phyloP scores from a whole-genome alignment of 345 rosid species.

The Aegle marmelos region DNA sequence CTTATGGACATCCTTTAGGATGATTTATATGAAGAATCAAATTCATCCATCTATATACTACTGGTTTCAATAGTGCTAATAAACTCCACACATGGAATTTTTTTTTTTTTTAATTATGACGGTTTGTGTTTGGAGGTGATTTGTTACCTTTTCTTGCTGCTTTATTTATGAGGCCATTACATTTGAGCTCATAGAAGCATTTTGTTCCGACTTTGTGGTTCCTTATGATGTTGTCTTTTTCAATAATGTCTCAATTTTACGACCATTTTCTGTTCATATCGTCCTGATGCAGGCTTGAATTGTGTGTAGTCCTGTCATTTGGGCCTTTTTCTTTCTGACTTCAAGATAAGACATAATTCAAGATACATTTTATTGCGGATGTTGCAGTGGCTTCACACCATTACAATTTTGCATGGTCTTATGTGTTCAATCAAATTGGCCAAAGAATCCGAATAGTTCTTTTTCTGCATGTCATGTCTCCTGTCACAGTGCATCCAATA shows the following conservation, averaged over 20 bases:
- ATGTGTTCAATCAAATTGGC: background rate
- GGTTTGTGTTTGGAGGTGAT: background rate
- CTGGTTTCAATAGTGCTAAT: background rate
- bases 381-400: background rate
- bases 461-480: background rate
- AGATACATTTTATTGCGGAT: background rate
- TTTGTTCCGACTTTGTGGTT: background rate
- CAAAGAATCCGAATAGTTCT: background rate
- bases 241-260: background rate
- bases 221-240: background rate
- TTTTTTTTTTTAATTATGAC: background rate
- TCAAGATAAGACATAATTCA: background rate
- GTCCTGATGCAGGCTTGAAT: background rate
- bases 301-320: background rate
- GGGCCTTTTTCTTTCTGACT: background rate
- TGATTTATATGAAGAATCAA: background rate
- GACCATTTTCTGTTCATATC: background rate
- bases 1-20: background rate
- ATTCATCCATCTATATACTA: background rate
- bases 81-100: background rate
- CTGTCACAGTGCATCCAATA: background rate
- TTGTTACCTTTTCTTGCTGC: background rate
- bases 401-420: background rate
- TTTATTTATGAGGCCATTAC: background rate
- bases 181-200: background rate